These are phyloP conservation scores for Acorus calamus DNA, from an alignment of 106 monocot genomes.

Conservation along the genomic window DNA sequence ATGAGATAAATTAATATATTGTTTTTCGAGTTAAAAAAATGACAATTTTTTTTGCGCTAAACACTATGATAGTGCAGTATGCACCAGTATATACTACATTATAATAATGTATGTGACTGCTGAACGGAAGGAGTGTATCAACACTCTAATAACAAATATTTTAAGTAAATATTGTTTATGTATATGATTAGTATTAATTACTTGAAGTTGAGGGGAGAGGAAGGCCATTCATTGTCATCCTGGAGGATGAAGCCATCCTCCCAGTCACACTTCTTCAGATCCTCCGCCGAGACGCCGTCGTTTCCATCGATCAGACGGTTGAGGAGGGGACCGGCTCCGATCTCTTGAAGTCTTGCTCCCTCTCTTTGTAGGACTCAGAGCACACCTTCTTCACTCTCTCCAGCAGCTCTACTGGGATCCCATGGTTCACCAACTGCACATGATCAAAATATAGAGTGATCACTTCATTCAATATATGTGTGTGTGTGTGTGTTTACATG, in stretches of 20 bases:
- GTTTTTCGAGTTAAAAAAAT: not conserved
- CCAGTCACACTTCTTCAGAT: conserved; percentile 27
- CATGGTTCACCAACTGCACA: conserved; percentile 54
- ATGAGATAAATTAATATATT: not conserved
- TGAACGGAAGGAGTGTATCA: too few relatives aligned
- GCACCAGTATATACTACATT: too few relatives aligned
- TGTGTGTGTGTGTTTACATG: too few relatives aligned
- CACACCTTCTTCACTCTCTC: conserved; percentile 53
- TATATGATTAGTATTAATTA: conserved; percentile 2
- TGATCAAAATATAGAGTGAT: too few relatives aligned
- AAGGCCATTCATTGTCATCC: conserved; percentile 29
- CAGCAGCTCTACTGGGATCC: conserved; percentile 41
- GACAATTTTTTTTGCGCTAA: not conserved
- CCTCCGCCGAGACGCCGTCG: not conserved
- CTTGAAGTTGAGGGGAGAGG: conserved; percentile 22
- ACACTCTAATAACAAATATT: too few relatives aligned
- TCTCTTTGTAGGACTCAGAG: conserved; percentile 39
- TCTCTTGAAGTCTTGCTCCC: conserved; percentile 42
- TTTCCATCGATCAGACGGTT: conserved; percentile 9
- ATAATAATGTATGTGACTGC: too few relatives aligned
- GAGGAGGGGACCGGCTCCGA: conserved; percentile 32
- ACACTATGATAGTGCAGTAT: not conserved
- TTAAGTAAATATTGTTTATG: too few relatives aligned
- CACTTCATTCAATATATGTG: too few relatives aligned
- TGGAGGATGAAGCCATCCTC: conserved; percentile 32